These are phyloP conservation scores for Aspergillus campestris DNA, from an alignment of 495 filamentous ascomycete genomes.

Conservation along the genomic window DNA sequence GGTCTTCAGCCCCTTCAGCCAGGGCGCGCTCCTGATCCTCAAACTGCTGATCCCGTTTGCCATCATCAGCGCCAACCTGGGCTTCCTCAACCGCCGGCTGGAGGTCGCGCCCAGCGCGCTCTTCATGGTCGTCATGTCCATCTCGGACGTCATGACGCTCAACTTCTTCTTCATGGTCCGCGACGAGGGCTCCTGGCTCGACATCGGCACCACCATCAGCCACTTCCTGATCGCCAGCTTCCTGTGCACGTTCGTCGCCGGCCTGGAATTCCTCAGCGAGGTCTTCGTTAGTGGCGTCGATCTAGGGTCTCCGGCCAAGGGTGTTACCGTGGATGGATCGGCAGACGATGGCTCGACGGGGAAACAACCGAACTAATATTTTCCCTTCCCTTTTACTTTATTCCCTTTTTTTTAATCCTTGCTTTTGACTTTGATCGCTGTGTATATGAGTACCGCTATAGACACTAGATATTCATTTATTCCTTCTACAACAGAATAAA, in stretches of 20 bases:
- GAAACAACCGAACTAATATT: neutral
- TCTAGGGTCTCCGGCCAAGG: slow-evolving; percentile 36
- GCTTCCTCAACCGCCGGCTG: slow-evolving; percentile 79
- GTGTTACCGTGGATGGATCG: slow-evolving; percentile 9
- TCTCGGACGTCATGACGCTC: slow-evolving; percentile 86
- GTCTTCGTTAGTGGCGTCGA: slow-evolving; percentile 76
- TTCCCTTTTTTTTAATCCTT: no score
- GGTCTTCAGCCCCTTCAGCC: slow-evolving; percentile 87
- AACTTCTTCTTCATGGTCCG: slow-evolving; percentile 97
- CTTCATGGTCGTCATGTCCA: slow-evolving; percentile 91
- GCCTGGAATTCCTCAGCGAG: slow-evolving; percentile 77
- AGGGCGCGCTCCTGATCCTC: slow-evolving; percentile 77
- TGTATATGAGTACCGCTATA: no score
- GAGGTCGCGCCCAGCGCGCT: slow-evolving; percentile 74
- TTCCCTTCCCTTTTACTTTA: no score
- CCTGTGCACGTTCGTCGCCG: slow-evolving; percentile 84
- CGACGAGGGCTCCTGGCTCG: slow-evolving; percentile 94
- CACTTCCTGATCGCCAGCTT: slow-evolving; percentile 89
- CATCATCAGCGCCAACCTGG: slow-evolving; percentile 85
- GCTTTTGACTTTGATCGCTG: no score
- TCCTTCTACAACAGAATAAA: no score
- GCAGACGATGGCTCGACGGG: neutral
- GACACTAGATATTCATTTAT: no score
- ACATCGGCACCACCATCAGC: slow-evolving; percentile 93
- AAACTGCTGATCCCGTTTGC: slow-evolving; percentile 94